A percentile compares a stretch with the other conserved stretches of the same genome.
Evolutionary conservation across 441 rosid species (phyloP).

Genomic region (Populus hybrid): DNA sequence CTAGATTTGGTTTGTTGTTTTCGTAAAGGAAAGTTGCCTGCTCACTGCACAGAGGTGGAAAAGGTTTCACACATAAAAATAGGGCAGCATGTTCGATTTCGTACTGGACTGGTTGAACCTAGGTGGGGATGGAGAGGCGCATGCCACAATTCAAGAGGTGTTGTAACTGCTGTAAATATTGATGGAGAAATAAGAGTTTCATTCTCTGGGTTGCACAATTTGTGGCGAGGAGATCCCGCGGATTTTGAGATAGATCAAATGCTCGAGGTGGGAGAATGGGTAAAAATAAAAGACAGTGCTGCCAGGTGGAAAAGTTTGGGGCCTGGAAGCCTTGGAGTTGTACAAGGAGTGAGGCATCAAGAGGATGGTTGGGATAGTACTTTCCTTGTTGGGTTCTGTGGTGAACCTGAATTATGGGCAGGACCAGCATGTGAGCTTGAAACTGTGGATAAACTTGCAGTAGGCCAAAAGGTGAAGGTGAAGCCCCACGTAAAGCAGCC

Average conservation of each 20-base stretch:
- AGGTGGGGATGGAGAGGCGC: constrained; percentile 99
- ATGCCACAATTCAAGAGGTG: constrained; percentile 66
- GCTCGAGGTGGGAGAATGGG: constrained; percentile 98
- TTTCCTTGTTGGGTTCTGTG: constrained; percentile 77
- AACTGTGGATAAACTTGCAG: constrained; percentile 50
- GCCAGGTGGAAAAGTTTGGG: constrained; percentile 71
- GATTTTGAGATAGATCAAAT: constrained; percentile 77
- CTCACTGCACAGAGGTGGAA: constrained; percentile 89
- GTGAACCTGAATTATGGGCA: constrained; percentile 94
- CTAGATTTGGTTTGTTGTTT: constrained; percentile 96
- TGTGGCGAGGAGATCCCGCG: constrained; percentile 98
- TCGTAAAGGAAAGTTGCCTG: constrained; percentile 75
- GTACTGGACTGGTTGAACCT: constrained; percentile 73
- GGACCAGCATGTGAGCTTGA: constrained; percentile 71
- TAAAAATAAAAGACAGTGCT: constrained; percentile 57
- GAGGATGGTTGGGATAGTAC: constrained; percentile 85
- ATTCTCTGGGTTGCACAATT: constrained; percentile 70
- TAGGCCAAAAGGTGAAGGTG: constrained; percentile 81
- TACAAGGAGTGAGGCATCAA: constrained; percentile 83
- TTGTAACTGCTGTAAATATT: constrained; percentile 80
- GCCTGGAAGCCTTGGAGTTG: constrained; percentile 83
- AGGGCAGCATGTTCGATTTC: constrained; percentile 89
- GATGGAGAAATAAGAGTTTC: constrained; percentile 95
- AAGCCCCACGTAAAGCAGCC: constrained; percentile 86
- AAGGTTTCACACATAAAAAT: constrained; percentile 74